These are phyloP conservation scores for Hortaea werneckii DNA, from an alignment of 2,329 filamentous ascomycete genomes.

Conservation along the genomic window DNA sequence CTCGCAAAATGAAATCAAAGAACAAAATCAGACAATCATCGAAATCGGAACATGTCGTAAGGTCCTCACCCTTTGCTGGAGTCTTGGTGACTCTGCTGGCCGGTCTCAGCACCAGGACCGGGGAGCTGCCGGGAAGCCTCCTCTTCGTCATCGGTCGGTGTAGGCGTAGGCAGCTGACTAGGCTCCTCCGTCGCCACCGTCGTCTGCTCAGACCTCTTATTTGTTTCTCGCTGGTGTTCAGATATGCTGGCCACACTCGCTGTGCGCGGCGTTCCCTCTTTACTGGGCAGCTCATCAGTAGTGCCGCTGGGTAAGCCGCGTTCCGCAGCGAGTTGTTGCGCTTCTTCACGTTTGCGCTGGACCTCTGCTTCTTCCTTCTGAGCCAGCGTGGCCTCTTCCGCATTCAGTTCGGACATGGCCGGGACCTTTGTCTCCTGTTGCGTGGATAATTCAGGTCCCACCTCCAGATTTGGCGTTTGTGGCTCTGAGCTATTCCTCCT, in stretches of 20 bases:
- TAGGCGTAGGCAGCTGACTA: conserved; percentile 15
- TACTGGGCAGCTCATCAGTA: conserved; percentile 13
- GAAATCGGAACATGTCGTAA: background rate
- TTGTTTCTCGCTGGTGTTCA: background rate
- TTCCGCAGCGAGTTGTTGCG: conserved; percentile 44
- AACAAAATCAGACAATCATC: too few relatives aligned
- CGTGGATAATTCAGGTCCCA: conserved; percentile 2
- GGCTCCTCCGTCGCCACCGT: conserved; percentile 7
- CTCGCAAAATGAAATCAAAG: background rate
- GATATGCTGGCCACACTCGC: background rate
- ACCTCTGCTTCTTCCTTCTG: conserved; percentile 48
- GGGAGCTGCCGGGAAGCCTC: conserved; percentile 6
- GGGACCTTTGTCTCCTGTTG: conserved; percentile 24
- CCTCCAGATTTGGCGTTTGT: conserved; percentile 5
- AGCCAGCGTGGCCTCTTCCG: conserved; percentile 46
- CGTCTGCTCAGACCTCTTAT: background rate
- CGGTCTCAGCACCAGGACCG: too few relatives aligned
- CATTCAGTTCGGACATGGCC: conserved; percentile 45
- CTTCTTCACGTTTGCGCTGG: conserved; percentile 43
- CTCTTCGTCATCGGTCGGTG: conserved; percentile 17
- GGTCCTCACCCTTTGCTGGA: background rate
- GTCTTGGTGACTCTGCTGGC: background rate
- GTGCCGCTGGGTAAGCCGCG: conserved; percentile 35
- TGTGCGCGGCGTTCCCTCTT: conserved; percentile 14
- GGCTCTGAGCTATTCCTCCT: conserved; percentile 9